Evolutionary conservation across 306 rosid species (phyloP), one percentile per base, ranked within the genome.

Genomic region (Prunus kanzakura): DNA sequence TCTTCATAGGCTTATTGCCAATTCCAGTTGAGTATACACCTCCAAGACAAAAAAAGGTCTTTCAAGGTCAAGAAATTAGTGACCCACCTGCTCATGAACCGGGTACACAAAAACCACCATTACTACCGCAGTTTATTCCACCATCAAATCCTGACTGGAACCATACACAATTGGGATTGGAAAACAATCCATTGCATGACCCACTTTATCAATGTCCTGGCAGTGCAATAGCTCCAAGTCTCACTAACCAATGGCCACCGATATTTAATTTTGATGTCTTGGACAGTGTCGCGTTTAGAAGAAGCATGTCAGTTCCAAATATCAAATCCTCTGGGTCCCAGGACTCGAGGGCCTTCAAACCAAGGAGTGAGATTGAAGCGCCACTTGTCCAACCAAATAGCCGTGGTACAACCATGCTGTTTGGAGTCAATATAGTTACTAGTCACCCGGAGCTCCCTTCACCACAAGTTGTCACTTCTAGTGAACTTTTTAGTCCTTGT

Each of bases 391-490:
- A 64, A 56, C 84, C 78, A n/a, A 76, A 73, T 62, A 71, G 74
- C 63, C 6, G 18, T 13, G 54, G 54, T 12, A 14, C 16, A 49
- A 9, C 3, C 80, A 84, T 58, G 81, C 85, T 91, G 30, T 91
- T 91, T 66, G 96, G 96, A 35, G 72, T 91, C 76, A 78, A 69
- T 72, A 72, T 91, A 67, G 67, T 22, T 78, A 69, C 80, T 20
- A 50, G 47, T 55, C 76, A 76, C 66, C 74, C 82, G 80, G 93
- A 91, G 89, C 93, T 88, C 90, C 93, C 96, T 88, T 91, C 93
- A 83, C 89, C 60, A 69, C 89, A 88, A 86, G 78, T 79, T 77
- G 79, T 80, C 78, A 78, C 58, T 78, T 76, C 60, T 32, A 74
- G 77, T 79, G 86, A 78, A 67, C 76, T 13, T 38, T 57, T 73